Conservation (phyloP, 2,329 filamentous ascomycete species). For the Pleochaeta shiraiana region DNA sequence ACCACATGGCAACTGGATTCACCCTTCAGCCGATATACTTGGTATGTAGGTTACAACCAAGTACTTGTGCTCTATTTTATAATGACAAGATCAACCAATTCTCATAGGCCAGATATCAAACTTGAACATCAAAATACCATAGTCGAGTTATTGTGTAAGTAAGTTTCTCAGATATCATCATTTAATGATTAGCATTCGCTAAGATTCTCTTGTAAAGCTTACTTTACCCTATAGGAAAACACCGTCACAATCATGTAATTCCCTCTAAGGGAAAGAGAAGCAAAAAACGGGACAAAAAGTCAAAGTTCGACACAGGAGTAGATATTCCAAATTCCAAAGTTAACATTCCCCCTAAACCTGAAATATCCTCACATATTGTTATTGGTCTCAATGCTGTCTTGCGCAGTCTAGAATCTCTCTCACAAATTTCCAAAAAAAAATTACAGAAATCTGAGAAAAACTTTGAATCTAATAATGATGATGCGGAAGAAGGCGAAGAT, state of each 20-base stretch:
- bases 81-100: not conserved
- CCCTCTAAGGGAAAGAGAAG: conserved; percentile 39
- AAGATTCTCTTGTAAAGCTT: conserved; percentile 27
- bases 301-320: conserved; percentile 17
- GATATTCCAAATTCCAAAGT: conserved; percentile 8
- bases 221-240: conserved; percentile 37
- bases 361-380: conserved; percentile 34
- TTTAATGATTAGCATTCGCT: not conserved
- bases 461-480: not conserved
- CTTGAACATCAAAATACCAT: conserved; percentile 38
- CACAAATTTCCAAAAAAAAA: conserved; percentile 7
- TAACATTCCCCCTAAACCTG: conserved; percentile 23
- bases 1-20: conserved; percentile 42
- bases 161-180: conserved; percentile 8
- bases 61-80: not conserved
- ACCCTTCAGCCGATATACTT: conserved; percentile 25
- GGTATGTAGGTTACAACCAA: not conserved
- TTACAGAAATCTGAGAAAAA: not conserved
- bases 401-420: conserved; percentile 24
- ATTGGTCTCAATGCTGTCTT: conserved; percentile 43
- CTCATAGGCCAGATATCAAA: conserved; percentile 35
- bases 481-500: not conserved
- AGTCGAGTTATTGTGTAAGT: conserved; percentile 45
- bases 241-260: conserved; percentile 30
- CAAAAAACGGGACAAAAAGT: conserved; percentile 30